Evolutionary conservation across 257 asterid species (phyloP).

Genomic region (Solanum virginianum): DNA sequence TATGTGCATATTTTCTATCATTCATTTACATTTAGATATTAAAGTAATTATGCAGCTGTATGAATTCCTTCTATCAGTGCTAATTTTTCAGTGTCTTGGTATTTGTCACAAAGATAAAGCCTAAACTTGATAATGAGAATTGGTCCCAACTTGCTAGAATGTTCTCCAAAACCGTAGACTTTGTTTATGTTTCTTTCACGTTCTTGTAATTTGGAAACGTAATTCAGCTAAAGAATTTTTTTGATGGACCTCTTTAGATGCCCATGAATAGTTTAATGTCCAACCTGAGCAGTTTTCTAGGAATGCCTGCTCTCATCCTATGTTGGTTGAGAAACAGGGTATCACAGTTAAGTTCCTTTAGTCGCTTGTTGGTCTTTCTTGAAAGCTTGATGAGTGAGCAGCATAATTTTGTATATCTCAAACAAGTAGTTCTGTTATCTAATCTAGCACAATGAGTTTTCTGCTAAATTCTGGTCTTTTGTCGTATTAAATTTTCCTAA

Average conservation of each 20-base stretch:
- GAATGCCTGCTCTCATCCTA: background rate
- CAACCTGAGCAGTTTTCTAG: background rate
- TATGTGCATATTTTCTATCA: background rate
- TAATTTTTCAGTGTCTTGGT: background rate
- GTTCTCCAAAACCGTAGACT: background rate
- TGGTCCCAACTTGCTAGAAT: background rate
- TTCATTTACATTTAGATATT: background rate
- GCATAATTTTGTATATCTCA: background rate
- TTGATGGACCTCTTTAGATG: background rate
- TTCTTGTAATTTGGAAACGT: background rate
- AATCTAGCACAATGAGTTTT: background rate
- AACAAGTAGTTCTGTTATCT: background rate
- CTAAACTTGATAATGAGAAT: background rate
- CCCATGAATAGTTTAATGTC: background rate
- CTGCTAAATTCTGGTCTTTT: background rate
- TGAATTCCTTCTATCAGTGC: background rate
- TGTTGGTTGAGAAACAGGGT: background rate
- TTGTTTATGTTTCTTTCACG: background rate
- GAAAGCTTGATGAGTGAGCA: background rate
- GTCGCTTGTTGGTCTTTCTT: background rate
- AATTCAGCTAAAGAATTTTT: background rate
- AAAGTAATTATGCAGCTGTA: background rate
- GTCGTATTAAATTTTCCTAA: background rate
- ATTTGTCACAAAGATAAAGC: background rate
- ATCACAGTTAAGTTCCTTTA: background rate